Evolutionary conservation across 768 basidiomycete genomes (phyloP), one percentile per base, ranked within the genome.

Genomic region (Boletus sp.): DNA sequence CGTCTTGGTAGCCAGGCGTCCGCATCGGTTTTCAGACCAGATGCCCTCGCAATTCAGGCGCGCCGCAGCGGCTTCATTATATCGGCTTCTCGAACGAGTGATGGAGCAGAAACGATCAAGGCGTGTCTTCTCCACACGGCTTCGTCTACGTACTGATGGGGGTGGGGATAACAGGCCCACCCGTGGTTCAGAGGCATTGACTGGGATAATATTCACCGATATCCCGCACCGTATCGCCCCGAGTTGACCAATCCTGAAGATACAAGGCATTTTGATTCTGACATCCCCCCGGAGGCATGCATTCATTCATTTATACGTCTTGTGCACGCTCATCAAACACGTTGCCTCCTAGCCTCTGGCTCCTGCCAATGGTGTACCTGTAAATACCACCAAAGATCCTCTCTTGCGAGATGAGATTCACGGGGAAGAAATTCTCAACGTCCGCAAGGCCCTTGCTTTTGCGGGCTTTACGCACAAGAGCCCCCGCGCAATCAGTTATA

Each of bases 191-290:
- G 78, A 60, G 92, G 90, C 32, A 87, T 97, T 59, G 93, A 98
- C 68, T 98, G 90, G 89, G 77, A 80, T 46, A 90, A 89, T 65
- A 87, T 98, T 37, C 93, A 94, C 71, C 80, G 80, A 50, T 86
- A 86, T 68, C 79, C 83, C 52, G 90, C 95, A 11, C 95, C 95
- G 15, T 98, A 95, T 78, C 85, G 83, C 57, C 97, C 96, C 32
- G 86, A 94, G 60, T 82, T 99, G 56, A 76, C 70, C 32, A 78
- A 84, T 61, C 88, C 90, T 29, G 91, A 89, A 65, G 94, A 98
- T 71, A 98, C 96, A 15, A 81, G 85, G 58, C 95, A 99, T 73
- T 98, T 99, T 62, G 95, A 98, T 72, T 85, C 89, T 52, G 93
- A 96, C 72, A 98, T 97, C 66, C 92, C 92, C 20, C 77, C 89